Evolutionary conservation across 1,284 basidiomycete species (phyloP).

Genomic region (Ceratobasidium sp.): DNA sequence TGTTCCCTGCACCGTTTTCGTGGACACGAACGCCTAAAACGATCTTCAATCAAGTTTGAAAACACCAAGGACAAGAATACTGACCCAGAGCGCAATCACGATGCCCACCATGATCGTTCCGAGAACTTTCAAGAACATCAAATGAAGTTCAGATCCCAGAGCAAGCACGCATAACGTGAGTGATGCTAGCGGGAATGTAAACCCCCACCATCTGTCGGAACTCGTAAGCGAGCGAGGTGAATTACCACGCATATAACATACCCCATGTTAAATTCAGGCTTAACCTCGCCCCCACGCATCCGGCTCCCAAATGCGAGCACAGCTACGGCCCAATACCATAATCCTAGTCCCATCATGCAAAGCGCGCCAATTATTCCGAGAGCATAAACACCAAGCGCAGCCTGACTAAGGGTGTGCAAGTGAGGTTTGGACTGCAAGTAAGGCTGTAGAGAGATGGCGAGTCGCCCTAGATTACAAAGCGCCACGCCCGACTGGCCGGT

Average conservation of each 20-base stretch:
- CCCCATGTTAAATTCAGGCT: conserved; percentile 41
- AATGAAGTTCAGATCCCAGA: conserved; percentile 33
- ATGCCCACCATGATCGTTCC: conserved; percentile 39
- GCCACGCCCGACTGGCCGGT: conserved; percentile 37
- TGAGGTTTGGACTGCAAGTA: conserved; percentile 22
- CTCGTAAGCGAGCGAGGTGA: neutral
- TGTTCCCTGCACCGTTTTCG: conserved; percentile 30
- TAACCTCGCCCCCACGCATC: conserved; percentile 37
- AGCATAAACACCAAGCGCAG: conserved; percentile 18
- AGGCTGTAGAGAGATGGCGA: conserved; percentile 22
- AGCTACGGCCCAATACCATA: conserved; percentile 40
- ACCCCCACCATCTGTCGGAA: conserved; percentile 34
- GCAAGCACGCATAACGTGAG: conserved; percentile 36
- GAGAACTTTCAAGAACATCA: conserved; percentile 40
- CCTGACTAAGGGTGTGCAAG: neutral
- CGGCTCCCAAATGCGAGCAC: conserved; percentile 31
- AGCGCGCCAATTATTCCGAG: conserved; percentile 33
- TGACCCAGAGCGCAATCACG: conserved; percentile 40
- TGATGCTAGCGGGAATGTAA: conserved; percentile 36
- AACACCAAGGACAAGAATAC: neutral
- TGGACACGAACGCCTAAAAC: conserved; percentile 17
- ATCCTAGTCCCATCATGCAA: conserved; percentile 37
- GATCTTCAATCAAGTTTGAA: neutral
- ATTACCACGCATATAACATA: conserved; percentile 1
- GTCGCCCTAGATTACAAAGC: conserved; percentile 31